Conservation (phyloP, 2,329 filamentous ascomycete species). For the Trichoderma oligosporum region DNA sequence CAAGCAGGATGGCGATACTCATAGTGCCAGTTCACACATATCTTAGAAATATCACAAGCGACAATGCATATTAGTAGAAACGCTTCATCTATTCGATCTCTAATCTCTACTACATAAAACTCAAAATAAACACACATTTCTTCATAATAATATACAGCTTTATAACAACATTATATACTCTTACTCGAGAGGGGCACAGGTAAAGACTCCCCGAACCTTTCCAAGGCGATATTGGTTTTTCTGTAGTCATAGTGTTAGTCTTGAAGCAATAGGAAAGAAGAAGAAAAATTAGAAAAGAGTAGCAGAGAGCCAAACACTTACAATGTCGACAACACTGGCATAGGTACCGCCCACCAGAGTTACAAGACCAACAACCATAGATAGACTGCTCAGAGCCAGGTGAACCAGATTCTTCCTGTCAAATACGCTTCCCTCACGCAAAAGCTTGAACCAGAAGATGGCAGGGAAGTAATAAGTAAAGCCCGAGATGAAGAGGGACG, state of each 20-base stretch:
- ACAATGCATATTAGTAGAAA: background rate
- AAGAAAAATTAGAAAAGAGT: background rate
- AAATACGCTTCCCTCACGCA: constrained; percentile 28
- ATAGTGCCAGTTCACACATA: too few relatives aligned
- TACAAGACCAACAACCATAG: constrained; percentile 28
- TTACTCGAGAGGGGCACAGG: constrained; percentile 18
- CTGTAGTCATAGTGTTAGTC: constrained; percentile 17
- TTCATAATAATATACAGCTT: constrained; percentile 7
- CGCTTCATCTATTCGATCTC: background rate
- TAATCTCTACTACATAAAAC: constrained; percentile 2
- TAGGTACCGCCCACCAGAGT: constrained; percentile 29
- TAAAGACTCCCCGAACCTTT: constrained; percentile 19
- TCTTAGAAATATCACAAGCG: background rate
- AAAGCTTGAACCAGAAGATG: constrained; percentile 41
- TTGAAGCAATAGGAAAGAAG: background rate
- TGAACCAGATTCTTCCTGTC: constrained; percentile 27
- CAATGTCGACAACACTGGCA: constrained; percentile 28
- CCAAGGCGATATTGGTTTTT: constrained; percentile 17
- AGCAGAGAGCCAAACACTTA: constrained; percentile 18
- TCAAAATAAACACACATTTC: constrained; percentile 5
- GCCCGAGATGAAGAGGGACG: constrained; percentile 46
- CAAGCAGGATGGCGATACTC: too few relatives aligned
- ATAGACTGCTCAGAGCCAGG: constrained; percentile 25
- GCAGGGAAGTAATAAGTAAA: constrained; percentile 37
- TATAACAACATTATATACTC: background rate